Evolutionary conservation across 495 filamentous ascomycete genomes (phyloP).

Genomic region (Trichocladium uniseriatum): DNA sequence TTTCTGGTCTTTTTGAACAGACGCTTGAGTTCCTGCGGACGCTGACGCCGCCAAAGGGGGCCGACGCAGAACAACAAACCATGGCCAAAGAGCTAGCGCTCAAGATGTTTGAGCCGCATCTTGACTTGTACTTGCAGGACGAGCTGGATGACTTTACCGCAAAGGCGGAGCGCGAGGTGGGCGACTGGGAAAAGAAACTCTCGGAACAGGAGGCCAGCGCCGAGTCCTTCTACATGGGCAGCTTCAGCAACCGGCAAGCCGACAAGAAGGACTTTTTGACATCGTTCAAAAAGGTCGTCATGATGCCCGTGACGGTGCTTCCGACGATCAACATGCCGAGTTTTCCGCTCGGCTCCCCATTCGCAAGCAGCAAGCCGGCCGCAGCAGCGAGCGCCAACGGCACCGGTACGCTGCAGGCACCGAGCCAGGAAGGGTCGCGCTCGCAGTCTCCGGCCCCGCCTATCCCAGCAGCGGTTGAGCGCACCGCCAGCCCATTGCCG

Average conservation of each 20-base stretch:
- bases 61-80: constrained; percentile 20
- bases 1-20: constrained; percentile 82
- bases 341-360: constrained; percentile 38
- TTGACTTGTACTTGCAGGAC: constrained; percentile 88
- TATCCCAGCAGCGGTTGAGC: constrained; percentile 13
- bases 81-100: constrained; percentile 53
- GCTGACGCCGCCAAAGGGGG: constrained; percentile 46
- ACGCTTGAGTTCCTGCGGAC: constrained; percentile 63
- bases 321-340: constrained; percentile 46
- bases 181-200: constrained; percentile 81
- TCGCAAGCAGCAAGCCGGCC: constrained; percentile 37
- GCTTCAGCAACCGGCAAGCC: constrained; percentile 74
- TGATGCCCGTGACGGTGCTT: constrained; percentile 92
- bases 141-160: constrained; percentile 79
- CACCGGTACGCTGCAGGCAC: constrained; percentile 17
- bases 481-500: constrained; percentile 39
- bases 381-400: constrained; percentile 22
- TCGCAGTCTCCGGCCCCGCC: constrained; percentile 33
- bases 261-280: constrained; percentile 94
- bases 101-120: constrained; percentile 77
- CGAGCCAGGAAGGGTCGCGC: constrained; percentile 33
- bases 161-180: constrained; percentile 65
- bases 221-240: constrained; percentile 91
- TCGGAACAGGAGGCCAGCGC: constrained; percentile 83
- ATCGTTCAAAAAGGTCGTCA: constrained; percentile 97